Conservation (phyloP, 2,329 filamentous ascomycete genomes). For the Aspergillus sp. region DNA sequence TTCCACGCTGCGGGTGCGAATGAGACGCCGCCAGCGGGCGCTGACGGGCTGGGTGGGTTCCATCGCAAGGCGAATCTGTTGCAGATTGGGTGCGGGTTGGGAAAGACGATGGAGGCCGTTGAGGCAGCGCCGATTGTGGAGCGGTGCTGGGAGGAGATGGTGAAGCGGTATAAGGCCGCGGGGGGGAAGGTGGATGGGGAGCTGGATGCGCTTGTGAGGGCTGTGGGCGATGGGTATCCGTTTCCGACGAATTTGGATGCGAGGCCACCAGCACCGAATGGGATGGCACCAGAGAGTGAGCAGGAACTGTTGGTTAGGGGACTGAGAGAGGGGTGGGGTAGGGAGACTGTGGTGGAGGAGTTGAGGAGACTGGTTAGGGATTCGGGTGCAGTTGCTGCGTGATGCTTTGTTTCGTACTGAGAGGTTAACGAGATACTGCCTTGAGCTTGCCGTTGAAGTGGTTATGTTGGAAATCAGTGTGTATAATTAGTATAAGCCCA, state of each 20-base stretch:
- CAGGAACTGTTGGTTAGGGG: conserved; percentile 52
- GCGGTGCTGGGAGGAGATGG: conserved; percentile 54
- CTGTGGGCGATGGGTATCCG: conserved; percentile 59
- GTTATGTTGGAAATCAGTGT: too few relatives aligned
- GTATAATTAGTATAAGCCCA: too few relatives aligned
- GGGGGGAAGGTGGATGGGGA: conserved; percentile 34
- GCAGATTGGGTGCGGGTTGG: conserved; percentile 63
- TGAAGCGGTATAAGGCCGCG: conserved; percentile 48
- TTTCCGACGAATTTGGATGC: conserved; percentile 64
- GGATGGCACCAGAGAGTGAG: conserved; percentile 62
- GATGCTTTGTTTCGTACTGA: background rate
- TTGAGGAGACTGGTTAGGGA: conserved; percentile 42
- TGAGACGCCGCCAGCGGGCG: conserved; percentile 23
- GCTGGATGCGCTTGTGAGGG: conserved; percentile 50
- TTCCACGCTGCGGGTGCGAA: conserved; percentile 66
- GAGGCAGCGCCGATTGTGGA: conserved; percentile 54
- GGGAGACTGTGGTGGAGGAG: conserved; percentile 41
- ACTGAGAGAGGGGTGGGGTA: conserved; percentile 45
- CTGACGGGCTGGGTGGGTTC: conserved; percentile 34
- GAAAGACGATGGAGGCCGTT: conserved; percentile 64
- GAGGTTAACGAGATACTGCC: too few relatives aligned
- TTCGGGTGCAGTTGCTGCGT: conserved; percentile 20
- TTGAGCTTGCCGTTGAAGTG: too few relatives aligned
- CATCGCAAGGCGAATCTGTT: conserved; percentile 61
- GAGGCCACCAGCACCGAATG: conserved; percentile 55